These are phyloP conservation scores for Brasenia schreberi DNA, from an alignment of 164 flowering plant genomes.

Conservation along the genomic window DNA sequence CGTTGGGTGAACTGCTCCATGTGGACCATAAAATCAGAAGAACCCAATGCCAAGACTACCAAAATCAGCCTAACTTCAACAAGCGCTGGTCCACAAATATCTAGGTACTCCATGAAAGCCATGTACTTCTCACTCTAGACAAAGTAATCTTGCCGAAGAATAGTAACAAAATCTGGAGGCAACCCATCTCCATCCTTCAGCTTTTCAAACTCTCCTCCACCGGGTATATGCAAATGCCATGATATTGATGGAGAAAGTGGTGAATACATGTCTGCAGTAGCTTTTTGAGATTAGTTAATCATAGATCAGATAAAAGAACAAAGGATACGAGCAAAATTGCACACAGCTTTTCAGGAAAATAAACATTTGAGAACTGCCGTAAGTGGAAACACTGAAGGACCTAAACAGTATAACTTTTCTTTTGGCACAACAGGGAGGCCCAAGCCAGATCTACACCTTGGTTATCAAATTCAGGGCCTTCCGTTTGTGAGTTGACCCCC, in stretches of 20 bases:
- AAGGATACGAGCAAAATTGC: not conserved
- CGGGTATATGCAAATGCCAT: slow-evolving; percentile 45
- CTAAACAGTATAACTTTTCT: not conserved
- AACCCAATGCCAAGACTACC: not conserved
- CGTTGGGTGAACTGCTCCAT: not conserved
- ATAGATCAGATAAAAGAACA: not conserved
- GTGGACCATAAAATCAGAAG: not conserved
- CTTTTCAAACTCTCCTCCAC: slow-evolving; percentile 56
- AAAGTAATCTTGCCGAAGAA: slow-evolving; percentile 56
- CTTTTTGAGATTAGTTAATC: not conserved
- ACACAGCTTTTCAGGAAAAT: not conserved
- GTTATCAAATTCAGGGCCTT: too few relatives aligned
- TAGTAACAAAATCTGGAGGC: slow-evolving; percentile 36
- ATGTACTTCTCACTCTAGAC: slow-evolving; percentile 1
- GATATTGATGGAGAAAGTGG: slow-evolving; percentile 61
- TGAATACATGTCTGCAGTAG: slow-evolving; percentile 50
- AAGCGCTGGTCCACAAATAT: not conserved
- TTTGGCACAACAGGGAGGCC: too few relatives aligned
- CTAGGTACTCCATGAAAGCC: not conserved
- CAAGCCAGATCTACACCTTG: too few relatives aligned
- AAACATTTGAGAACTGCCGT: not conserved
- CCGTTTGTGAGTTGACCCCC: too few relatives aligned
- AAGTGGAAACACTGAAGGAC: not conserved
- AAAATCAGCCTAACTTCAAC: not conserved
- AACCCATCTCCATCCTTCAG: slow-evolving; percentile 55